A percentile compares a stretch with the other conserved stretches of the same genome.
These are phyloP conservation scores for Mucor racemosus DNA, from an alignment of 371 early-diverging fungal species.

Conservation along the genomic window DNA sequence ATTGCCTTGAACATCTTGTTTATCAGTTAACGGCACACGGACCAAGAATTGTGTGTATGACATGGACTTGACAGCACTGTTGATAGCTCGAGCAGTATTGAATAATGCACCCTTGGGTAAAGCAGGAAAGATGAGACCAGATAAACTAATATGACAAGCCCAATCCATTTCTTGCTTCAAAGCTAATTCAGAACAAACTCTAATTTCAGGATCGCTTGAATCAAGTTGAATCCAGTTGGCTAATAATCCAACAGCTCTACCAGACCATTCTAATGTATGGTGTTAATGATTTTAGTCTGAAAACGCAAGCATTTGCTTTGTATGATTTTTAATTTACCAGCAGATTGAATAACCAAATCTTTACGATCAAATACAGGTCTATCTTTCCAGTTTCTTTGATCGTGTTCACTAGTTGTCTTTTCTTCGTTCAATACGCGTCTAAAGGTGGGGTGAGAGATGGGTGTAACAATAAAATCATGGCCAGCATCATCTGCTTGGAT, in stretches of 20 bases:
- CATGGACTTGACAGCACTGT: conserved; percentile 45
- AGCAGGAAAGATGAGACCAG: conserved; percentile 61
- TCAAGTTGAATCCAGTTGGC: conserved; percentile 71
- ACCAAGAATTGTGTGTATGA: conserved; percentile 55
- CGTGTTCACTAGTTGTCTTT: conserved; percentile 16
- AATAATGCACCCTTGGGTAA: conserved; percentile 37
- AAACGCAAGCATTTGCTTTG: too few species aligned
- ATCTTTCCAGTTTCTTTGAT: conserved; percentile 41
- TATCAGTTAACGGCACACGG: conserved; percentile 43
- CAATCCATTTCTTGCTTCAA: conserved; percentile 75
- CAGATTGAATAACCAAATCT: conserved; percentile 49
- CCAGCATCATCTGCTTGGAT: conserved; percentile 52
- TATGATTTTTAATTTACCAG: conserved; percentile 34
- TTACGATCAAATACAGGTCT: conserved; percentile 47
- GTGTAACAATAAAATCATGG: conserved; percentile 65
- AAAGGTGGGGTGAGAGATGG: conserved; percentile 59
- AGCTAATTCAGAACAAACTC: conserved; percentile 66
- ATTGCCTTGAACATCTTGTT: conserved; percentile 38
- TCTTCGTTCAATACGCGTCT: conserved; percentile 52
- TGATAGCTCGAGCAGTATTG: conserved; percentile 66
- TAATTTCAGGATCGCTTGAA: conserved; percentile 49
- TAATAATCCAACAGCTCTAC: conserved; percentile 59
- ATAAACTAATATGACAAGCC: conserved; percentile 73
- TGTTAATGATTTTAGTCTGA: not conserved
- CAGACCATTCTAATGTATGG: conserved; percentile 43